Percentiles rank a stretch among this genome's conserved stretches.
These are phyloP conservation scores for Krasilnikovozyma curviuscula DNA, from an alignment of 768 basidiomycete species.

Conservation along the genomic window DNA sequence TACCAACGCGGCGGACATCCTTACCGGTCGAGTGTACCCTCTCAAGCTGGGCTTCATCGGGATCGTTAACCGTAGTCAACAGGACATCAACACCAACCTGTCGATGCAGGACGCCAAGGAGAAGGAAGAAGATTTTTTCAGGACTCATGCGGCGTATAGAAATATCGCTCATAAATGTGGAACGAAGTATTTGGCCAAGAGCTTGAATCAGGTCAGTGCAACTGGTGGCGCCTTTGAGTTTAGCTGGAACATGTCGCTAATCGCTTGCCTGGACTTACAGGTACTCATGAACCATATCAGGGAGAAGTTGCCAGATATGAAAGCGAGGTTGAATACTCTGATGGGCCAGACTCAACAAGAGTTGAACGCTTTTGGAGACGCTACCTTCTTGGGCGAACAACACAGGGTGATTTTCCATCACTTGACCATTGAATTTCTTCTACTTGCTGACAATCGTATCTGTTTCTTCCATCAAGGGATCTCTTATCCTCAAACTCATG, in stretches of 20 bases:
- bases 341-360: slow-evolving; percentile 99
- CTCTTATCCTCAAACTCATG: slow-evolving; percentile 83
- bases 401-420: slow-evolving; percentile 32
- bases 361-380: slow-evolving; percentile 85
- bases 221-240: background rate
- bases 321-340: slow-evolving; percentile 84
- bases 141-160: slow-evolving; percentile 68
- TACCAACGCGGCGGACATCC: slow-evolving; percentile 87
- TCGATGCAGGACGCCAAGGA: slow-evolving; percentile 66
- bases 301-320: slow-evolving; percentile 98
- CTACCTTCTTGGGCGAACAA: slow-evolving; percentile 74
- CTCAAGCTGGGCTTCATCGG: slow-evolving; percentile 97
- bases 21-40: slow-evolving; percentile 92
- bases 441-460: background rate
- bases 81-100: slow-evolving; percentile 80
- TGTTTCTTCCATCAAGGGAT: slow-evolving; percentile 32
- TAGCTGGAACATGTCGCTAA: background rate
- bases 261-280: slow-evolving; percentile 23
- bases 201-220: slow-evolving; percentile 61
- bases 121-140: slow-evolving; percentile 79
- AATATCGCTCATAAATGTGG: slow-evolving; percentile 95
- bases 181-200: slow-evolving; percentile 83
- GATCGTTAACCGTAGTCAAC: slow-evolving; percentile 90
- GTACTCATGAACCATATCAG: slow-evolving; percentile 93
- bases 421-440: slow-evolving; percentile 33